Base-by-base conservation (phyloP, 2,329 filamentous ascomycete species). In the Bimuria novae-zelandiae region DNA sequence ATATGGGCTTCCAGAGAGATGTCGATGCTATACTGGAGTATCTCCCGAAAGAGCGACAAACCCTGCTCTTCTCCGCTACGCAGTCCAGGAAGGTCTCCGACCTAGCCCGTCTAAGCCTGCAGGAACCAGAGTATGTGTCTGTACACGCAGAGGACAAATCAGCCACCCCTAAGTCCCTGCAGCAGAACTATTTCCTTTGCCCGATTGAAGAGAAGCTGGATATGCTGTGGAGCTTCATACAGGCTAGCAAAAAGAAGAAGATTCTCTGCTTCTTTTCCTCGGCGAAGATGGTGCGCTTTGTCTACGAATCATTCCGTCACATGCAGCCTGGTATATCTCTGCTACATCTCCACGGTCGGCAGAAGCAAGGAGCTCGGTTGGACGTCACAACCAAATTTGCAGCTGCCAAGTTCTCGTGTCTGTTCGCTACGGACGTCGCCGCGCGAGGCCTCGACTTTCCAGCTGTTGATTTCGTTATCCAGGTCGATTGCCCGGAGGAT, bases 381-480 rank as follows among this genome's bases (percentile, higher is more conserved):
- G 92, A 97, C 55, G 94, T 96, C 33, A 96, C 92, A 0, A 83
- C 84, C 4, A 87, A 89, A 46, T 99, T 97, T 72, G 87, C 89
- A 0, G 80, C 86, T 0, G 85, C 92, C 1, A 91, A 94, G 67
- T 82, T 90, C 51, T 88, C 90, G 0, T 97, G 94, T 69, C 81
- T 99, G 0, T 96, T 99, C 70, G 91, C 94, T 1, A 99, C 94
- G 0, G 94, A 99, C 69, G 91, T 99, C 5, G 92, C 95, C 3
- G 94, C 94, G 0, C 84, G 94, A 73, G 94, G 94, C 59, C 83
- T 99, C 11, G 94, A 99, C 73, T 97, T 99, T 69, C 94, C 94
- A 0, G 88, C 92, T 3, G 94, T 99, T 0, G 94, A 99, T 72
- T 99, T 94, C 89, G 94, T 99, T 4, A 91, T 99, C n/a, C 94